phyloP scores from a whole-genome alignment of 2,329 filamentous ascomycete species.

The Ilyonectria sp. region DNA sequence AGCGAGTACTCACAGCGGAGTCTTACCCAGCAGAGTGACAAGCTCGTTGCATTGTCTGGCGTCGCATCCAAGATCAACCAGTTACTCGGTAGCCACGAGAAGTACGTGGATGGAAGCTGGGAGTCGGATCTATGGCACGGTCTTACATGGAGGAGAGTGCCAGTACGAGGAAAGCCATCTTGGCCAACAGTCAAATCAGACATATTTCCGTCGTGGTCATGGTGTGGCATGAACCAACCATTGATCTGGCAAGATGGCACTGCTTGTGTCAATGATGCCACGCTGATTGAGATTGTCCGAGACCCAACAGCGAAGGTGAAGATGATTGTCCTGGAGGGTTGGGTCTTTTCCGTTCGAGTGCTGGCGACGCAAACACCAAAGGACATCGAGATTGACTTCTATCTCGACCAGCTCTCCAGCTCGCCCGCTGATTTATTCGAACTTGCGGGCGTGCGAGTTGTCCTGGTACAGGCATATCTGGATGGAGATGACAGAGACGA shows the following conservation, averaged over 20 bases:
- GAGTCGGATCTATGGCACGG: constrained; percentile 10
- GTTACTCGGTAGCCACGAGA: background rate
- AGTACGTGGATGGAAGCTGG: constrained; percentile 15
- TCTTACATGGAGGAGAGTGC: background rate
- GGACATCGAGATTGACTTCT: background rate
- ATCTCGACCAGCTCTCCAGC: background rate
- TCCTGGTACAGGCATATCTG: background rate
- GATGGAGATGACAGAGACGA: constrained; percentile 2
- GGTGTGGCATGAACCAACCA: constrained; percentile 9
- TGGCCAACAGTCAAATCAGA: constrained; percentile 11
- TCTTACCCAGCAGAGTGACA: constrained; percentile 28
- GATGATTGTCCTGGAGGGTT: background rate
- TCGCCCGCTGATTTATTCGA: background rate
- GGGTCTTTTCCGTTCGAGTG: background rate
- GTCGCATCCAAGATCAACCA: constrained; percentile 10
- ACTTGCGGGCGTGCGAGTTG: background rate
- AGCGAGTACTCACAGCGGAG: constrained; percentile 16
- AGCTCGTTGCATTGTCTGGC: constrained; percentile 9
- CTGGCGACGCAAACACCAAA: background rate
- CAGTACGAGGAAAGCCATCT: background rate
- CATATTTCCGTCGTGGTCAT: constrained; percentile 15
- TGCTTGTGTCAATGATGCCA: background rate
- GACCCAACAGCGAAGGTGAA: background rate
- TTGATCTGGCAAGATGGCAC: constrained; percentile 11
- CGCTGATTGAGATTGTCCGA: constrained; percentile 4